A percentile compares a stretch with the other conserved stretches of the same genome.
Conservation (phyloP, 371 early-diverging fungal species). For the Chytridiales sp. region DNA sequence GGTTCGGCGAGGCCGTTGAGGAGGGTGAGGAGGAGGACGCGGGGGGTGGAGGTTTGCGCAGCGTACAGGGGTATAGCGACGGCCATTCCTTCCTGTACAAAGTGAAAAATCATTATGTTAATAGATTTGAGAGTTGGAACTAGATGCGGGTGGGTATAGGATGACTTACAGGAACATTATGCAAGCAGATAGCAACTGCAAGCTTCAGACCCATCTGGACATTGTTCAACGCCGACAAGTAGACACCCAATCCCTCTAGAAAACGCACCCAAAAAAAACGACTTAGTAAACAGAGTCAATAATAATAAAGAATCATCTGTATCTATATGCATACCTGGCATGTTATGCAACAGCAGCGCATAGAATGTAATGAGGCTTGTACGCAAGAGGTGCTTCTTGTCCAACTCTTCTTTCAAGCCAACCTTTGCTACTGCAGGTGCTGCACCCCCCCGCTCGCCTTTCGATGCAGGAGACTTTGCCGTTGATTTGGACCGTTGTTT, state of each 20-base stretch:
- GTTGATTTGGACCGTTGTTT: too few relatives aligned
- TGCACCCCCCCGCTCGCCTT: too few relatives aligned
- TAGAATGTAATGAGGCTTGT: slow-evolving; percentile 46
- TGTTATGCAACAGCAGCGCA: slow-evolving; percentile 44
- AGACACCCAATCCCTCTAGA: slow-evolving; percentile 53
- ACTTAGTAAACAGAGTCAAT: background rate
- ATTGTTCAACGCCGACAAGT: slow-evolving; percentile 48
- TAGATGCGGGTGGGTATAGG: background rate
- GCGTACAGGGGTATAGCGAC: slow-evolving; percentile 59
- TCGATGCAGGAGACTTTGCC: too few relatives aligned
- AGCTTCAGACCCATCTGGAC: slow-evolving; percentile 48
- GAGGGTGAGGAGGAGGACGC: slow-evolving; percentile 47
- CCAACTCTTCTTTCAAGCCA: too few relatives aligned
- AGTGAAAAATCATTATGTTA: background rate
- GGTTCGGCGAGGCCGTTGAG: slow-evolving; percentile 58
- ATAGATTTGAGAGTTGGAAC: slow-evolving; percentile 9
- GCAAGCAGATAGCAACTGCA: slow-evolving; percentile 52
- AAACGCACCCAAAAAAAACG: background rate
- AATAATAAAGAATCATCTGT: background rate
- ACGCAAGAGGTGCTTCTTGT: slow-evolving; percentile 38
- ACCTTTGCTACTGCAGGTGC: too few relatives aligned
- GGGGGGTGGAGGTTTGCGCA: slow-evolving; percentile 30
- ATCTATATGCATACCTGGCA: slow-evolving; percentile 27
- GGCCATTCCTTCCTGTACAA: slow-evolving; percentile 38
- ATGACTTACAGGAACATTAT: slow-evolving; percentile 47